Base-by-base conservation (phyloP, 1,139 yeast species). In the Protomyces lactucae-debilis region DNA sequence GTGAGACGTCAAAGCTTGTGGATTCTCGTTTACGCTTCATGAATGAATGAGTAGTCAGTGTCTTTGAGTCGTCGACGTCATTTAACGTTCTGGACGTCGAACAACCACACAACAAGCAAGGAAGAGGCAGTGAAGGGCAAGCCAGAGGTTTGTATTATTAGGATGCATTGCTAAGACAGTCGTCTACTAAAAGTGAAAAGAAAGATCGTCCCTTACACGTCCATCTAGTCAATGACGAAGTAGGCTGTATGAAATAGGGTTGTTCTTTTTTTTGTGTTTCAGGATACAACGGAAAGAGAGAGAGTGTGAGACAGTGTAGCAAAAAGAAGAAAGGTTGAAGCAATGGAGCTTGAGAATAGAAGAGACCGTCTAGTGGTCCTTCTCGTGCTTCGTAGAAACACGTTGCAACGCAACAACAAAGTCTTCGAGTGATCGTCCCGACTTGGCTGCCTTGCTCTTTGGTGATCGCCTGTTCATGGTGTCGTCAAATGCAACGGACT, bases 371-470 rank as follows among this genome's bases (percentile, higher is more conserved):
- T 72, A 76, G 61, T 72, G 71, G 57, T 73, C 78, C 77, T 82
- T 82, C 84, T 91, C 97, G 82, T 91, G 97, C 82, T 90, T 97
- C 80, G 97, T 91, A 73, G 97, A 91, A 72, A 91, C 97, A 85
- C 97, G 88, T 84, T 88, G 93, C 97, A 91, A 90, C 75, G 97
- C 90, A 75, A 89, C 90, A 79, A 91, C 84, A 85, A 91, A 91
- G 81, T 91, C 97, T 83, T 91, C 98, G 71, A 91, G 80, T 68
- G 95, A 84, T 84, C 97, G 88, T 71, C 77, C 78, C 79, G 87
- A 85, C 68, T 83, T 82, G 75, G 80, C 77, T 73, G 84, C 85
- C 25, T 43, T 36, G 28, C 16, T 37, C 82, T 85, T 85, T 69
- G 80, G 74, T 76, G 86, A 82, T 80, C 86, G 85, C 80, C 98